Evolutionary conservation across 805 yeast genomes (phyloP).

Genomic region (Candida qinlingensis): DNA sequence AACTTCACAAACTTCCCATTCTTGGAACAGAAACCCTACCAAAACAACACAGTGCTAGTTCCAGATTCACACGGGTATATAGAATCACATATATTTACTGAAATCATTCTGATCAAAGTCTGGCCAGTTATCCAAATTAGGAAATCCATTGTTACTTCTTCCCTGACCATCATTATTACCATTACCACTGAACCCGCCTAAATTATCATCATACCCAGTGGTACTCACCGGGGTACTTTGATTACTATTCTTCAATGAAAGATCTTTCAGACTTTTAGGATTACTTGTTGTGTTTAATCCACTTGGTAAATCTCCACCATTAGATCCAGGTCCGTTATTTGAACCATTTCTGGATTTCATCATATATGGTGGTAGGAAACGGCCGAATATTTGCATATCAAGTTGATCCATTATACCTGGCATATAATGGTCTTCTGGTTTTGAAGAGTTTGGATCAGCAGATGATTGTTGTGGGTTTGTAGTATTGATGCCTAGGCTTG

Average conservation of each 20-base stretch:
- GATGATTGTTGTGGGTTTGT: not conserved
- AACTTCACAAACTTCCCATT: too few species aligned
- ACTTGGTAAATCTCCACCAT: slow-evolving; percentile 26
- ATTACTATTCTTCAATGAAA: slow-evolving; percentile 8
- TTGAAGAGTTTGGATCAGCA: slow-evolving; percentile 2
- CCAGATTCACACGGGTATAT: too few species aligned
- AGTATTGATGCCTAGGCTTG: not conserved
- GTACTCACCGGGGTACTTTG: not conserved
- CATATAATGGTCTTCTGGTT: slow-evolving; percentile 36
- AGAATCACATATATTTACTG: slow-evolving; percentile 3
- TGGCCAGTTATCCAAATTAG: slow-evolving; percentile 8
- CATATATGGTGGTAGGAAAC: slow-evolving; percentile 83
- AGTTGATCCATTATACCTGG: slow-evolving; percentile 83
- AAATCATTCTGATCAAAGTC: slow-evolving; percentile 10
- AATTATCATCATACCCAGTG: not conserved
- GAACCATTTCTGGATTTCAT: slow-evolving; percentile 30
- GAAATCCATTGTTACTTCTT: not conserved
- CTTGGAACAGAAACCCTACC: too few species aligned
- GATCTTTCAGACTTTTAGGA: slow-evolving; percentile 19
- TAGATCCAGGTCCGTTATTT: slow-evolving; percentile 21
- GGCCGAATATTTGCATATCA: slow-evolving; percentile 81
- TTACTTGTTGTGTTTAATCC: slow-evolving; percentile 22
- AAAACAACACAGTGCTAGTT: too few species aligned
- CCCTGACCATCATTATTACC: not conserved
- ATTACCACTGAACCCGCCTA: not conserved